Evolutionary conservation across 1,284 basidiomycete species (phyloP), one percentile per base, ranked within the genome.

Genomic region (Cutaneotrichosporon sp.): DNA sequence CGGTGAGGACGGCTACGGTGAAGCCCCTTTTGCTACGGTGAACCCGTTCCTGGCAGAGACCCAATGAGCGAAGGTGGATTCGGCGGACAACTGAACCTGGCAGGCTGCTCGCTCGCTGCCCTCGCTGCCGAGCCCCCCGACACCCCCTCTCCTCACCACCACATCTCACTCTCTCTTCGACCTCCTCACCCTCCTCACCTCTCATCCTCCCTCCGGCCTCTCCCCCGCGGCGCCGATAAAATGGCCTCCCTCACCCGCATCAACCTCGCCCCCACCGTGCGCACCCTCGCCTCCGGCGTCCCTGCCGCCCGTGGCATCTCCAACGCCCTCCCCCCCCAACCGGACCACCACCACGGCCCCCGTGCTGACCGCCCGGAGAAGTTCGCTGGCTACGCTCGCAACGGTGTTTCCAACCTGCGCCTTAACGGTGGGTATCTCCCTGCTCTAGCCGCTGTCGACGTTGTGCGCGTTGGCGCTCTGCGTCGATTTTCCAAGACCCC

Each of bases 241-340:
- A 67, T 66, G 65, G 62, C 62, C 51, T 49, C 46, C 46, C 61
- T 70, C 62, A 62, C 68, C 55, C 62, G 74, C 51, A 60, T 90
- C 72, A 90, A 84, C 76, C 79, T 94, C 67, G 77, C 87, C 38
- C 87, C 90, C 54, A 90, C 90, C 43, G 83, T 88, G 61, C 83
- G 87, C 70, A 79, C 82, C 9, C 81, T 88, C 58, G 80, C 90
- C 37, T 83, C 81, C 39, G 94, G 94, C 61, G 94, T 94, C 60
- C 97, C 98, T 79, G 88, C 94, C 78, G 86, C 97, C 59, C 91
- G 92, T 68, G 94, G 96, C 76, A 82, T 97, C 64, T 89, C 90
- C 54, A 86, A 94, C 74, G 86, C 94, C 73, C 91, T 90, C 65
- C 77, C 81, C 54, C 83, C 80, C 46, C 82, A 82, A 64, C 80